Base-by-base conservation (phyloP, 2,329 filamentous ascomycete genomes). In the Sarocladium oryzae region DNA sequence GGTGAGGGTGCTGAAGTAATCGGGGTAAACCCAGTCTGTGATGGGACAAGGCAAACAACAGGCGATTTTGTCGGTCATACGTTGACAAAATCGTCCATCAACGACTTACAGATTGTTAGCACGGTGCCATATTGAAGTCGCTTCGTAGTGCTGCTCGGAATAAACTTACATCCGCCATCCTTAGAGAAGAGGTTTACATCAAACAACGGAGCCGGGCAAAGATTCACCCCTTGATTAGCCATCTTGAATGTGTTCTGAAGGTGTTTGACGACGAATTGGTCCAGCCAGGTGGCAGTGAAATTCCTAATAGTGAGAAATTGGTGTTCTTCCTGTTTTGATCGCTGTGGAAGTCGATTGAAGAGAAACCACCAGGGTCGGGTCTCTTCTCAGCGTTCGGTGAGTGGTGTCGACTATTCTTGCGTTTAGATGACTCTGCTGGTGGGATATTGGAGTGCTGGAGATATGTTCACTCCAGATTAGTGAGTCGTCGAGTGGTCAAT, bases 31-130 rank as follows among this genome's bases (percentile, higher is more conserved):
- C 85, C 86, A 97, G 52, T 92, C 81, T 10, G 87, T 86, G 61
- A 88, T 76, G 28, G 93, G 93, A 66, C 93, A 99, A 55, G 93
- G 93, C 52, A 99, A 69, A 66, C 93, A 99, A 67, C 93, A 99
- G 32, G 73, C 74, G 4, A 83, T 59, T 32, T 74, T 73, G 10
- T 69, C 66, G 5, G 71, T 63, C 21, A 78, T 57, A 8, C 61
- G 65, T 78, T 72, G 69, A 61, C 78, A 81, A 35, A 81, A 57
- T 24, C 78, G 69, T 45, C 83, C 83, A 20, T 72, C 70, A 36
- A 82, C 63, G 61, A 79, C 84, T 87, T 53, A n/a, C 20, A 15
- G 9, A 51, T 60, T 49, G 57, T 56, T 23, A 18, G 18, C 8
- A 16, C 3, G 7, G 15, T 30, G 7, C 32, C 20, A 38, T 28